Evolutionary conservation across 2,329 filamentous ascomycete genomes (phyloP), one percentile per base, ranked within the genome.

Genomic region (Aspergillus flavus): DNA sequence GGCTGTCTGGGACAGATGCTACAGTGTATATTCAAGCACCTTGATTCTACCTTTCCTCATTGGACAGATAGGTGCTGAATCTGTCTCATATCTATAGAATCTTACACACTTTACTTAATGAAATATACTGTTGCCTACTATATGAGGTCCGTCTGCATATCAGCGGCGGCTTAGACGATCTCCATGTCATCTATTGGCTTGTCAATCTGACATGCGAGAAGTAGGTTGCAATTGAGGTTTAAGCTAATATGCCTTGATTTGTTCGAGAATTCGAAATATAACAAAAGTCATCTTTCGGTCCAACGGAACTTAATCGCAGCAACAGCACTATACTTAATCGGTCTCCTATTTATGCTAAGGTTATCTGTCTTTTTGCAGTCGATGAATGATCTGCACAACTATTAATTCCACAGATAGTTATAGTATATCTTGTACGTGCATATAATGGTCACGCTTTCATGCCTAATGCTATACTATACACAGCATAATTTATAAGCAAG

Each of bases 11-110:
- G 52, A 55, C 39, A 39, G 21, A 9, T n/a, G n/a, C 52, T 55
- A 55, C 52, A 12, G 52, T 55, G 52, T 55, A 55, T 26, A 55
- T 36, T 39, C n/a, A 21, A 55, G 52, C 52, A 55, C 52, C 32
- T 41, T 10, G 14, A 1, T 11, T n/a, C 9, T 28, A 26, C 4
- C n/a, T 14, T 19, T 21, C 4, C 11, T 39, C 21, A 55, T 55
- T 55, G 52, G 32, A 39, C 14, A 2, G 6, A 12, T 30, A 36
- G 23, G 12, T 30, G n/a, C 12, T 54, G 14, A 39, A 6, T 2
- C 14, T 34, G 52, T 4, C 19, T 52, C 12, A 6, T n/a, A 12
- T 32, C 11, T 52, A 32, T 10, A 26, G 32, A 26, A 26, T 4
- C 21, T 4, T 55, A 34, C 11, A 16, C 6, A 26, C 11, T n/a